Conservation (phyloP, 2,329 filamentous ascomycete species). For the Camillea tinctor region DNA sequence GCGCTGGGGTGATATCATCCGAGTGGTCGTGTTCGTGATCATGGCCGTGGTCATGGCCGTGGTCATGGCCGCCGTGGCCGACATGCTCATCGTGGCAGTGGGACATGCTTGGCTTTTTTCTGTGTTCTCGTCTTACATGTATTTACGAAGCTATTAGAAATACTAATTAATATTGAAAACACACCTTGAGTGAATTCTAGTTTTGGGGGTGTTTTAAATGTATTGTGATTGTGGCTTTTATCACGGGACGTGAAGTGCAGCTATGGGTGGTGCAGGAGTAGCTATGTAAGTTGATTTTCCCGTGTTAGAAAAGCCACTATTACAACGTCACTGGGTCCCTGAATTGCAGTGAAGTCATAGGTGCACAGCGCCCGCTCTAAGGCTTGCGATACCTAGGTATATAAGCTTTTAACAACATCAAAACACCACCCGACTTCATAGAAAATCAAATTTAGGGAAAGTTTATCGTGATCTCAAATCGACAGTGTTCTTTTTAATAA, state of each 20-base stretch:
- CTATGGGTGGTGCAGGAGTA: background rate
- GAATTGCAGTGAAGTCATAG: background rate
- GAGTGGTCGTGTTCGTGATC: constrained; percentile 76
- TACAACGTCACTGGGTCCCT: background rate
- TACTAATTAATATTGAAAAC: constrained; percentile 1
- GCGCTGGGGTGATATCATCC: constrained; percentile 86
- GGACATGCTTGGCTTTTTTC: constrained; percentile 29
- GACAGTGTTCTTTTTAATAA: too few species aligned
- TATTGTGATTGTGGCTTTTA: background rate
- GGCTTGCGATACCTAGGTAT: background rate
- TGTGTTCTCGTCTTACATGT: background rate
- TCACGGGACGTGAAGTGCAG: background rate
- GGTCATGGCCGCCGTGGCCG: constrained; percentile 44
- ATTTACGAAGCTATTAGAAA: background rate
- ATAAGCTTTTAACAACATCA: background rate
- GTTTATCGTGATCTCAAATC: background rate
- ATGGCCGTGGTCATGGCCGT: constrained; percentile 44
- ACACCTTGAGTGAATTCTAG: background rate
- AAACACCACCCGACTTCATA: background rate
- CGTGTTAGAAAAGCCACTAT: background rate
- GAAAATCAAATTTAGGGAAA: background rate
- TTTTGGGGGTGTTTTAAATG: background rate
- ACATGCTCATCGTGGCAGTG: constrained; percentile 54
- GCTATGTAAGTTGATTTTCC: constrained; percentile 32
- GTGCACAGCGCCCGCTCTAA: background rate